phyloP scores from a whole-genome alignment of 805 yeast species.

The Saccharomycopsis sp. region DNA sequence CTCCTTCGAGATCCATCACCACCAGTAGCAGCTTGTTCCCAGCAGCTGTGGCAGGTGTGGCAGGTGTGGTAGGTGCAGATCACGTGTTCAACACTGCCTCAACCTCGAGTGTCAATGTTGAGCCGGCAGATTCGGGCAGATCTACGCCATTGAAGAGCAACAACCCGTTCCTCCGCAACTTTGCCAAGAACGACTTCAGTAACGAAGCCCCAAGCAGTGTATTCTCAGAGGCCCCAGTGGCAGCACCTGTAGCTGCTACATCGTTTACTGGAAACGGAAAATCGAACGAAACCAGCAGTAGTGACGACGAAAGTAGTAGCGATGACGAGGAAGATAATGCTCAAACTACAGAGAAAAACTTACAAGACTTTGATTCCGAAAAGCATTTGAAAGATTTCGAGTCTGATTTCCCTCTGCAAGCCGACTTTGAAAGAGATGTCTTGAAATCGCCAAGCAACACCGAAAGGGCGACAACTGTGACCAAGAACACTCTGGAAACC shows the following conservation, averaged over 20 bases:
- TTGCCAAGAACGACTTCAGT: neutral
- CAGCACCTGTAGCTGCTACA: neutral
- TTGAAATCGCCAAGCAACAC: slow-evolving; percentile 18
- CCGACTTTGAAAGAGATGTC: slow-evolving; percentile 17
- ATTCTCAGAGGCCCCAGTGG: neutral
- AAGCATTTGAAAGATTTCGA: slow-evolving; percentile 8
- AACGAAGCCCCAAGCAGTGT: neutral
- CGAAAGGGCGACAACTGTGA: slow-evolving; percentile 23
- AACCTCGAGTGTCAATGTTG: neutral
- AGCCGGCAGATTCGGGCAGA: slow-evolving; percentile 2
- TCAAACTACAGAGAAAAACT: neutral
- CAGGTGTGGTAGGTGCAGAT: slow-evolving; percentile 27
- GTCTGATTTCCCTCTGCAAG: slow-evolving; percentile 19
- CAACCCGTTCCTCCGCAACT: slow-evolving; percentile 14
- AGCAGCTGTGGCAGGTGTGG: slow-evolving; percentile 27
- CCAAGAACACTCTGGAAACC: slow-evolving; percentile 11
- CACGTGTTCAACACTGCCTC: slow-evolving; percentile 15
- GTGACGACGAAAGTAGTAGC: neutral
- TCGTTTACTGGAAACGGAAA: neutral
- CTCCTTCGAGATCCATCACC: slow-evolving; percentile 9
- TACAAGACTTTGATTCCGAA: neutral
- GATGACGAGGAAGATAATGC: slow-evolving; percentile 1
- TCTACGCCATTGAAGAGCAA: slow-evolving; percentile 7
- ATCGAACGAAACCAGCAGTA: neutral
- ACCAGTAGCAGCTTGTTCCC: slow-evolving; percentile 12